Percentiles rank a stretch among this genome's conserved stretches.
Conservation (phyloP, 225 moss, liverwort and hornwort species). For the Lunularia cruciata region DNA sequence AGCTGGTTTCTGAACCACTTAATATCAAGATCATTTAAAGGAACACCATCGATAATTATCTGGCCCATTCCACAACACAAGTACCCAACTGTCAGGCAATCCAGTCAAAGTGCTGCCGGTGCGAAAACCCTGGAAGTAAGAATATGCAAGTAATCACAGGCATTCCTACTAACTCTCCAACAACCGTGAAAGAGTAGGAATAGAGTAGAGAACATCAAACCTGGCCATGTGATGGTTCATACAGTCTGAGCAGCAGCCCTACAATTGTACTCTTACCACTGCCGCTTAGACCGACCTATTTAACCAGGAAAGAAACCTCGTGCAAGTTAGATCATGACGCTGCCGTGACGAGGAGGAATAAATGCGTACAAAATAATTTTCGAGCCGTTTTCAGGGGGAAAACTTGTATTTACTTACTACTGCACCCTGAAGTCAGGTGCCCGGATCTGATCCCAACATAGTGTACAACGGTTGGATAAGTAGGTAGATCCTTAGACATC, state of each 20-base stretch:
- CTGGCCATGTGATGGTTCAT: conserved; percentile 88
- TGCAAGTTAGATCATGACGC: neutral
- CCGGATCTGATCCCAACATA: no score
- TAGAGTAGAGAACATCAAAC: conserved; percentile 32
- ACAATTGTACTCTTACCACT: conserved; percentile 97
- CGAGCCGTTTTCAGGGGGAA: neutral
- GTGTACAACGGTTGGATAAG: no score
- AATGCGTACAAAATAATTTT: neutral
- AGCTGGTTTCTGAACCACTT: conserved; percentile 93
- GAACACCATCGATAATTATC: conserved; percentile 91
- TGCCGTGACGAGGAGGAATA: no score
- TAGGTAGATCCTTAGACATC: no score
- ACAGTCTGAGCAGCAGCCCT: conserved; percentile 80
- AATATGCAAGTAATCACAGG: no score
- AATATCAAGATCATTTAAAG: conserved; percentile 77
- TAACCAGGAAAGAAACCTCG: neutral
- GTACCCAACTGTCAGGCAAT: neutral
- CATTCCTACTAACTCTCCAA: neutral
- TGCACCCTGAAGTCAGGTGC: no score
- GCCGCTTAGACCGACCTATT: conserved; percentile 88
- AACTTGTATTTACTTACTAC: no score
- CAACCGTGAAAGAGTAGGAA: neutral
- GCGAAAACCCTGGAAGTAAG: no score
- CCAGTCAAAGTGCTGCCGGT: neutral
- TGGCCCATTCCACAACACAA: conserved; percentile 32